Evolutionary conservation across 495 filamentous ascomycete species (phyloP), one percentile per base, ranked within the genome.

Genomic region (Podospora fimiseda): DNA sequence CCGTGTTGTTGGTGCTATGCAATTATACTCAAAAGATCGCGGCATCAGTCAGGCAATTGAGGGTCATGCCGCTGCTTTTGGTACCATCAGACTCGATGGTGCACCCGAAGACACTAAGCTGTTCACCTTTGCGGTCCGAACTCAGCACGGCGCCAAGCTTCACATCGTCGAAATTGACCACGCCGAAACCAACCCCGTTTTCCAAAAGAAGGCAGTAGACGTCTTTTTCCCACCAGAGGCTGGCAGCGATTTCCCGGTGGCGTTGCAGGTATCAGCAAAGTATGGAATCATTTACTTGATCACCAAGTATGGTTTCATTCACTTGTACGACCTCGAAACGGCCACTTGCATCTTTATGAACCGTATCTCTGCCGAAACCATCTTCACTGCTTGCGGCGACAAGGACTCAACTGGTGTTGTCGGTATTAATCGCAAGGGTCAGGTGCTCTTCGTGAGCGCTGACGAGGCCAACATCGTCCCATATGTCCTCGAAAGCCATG

Each of bases 261-360:
- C 94, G 7, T 93, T 99, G 80, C 93, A 99, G 71, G 84, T 99
- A 15, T 97, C 93, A 13, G 82, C 86, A 60, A 91, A 88, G 68
- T 99, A 97, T 74, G 90, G 89, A 60, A 78, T 99, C 62, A 87
- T 97, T 52, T 96, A 96, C 69, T 81, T 99, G 37, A 89, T 97
- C 50, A 99, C 93, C 15, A 99, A 99, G 67, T 99, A 96, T 65
- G 93, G 93, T 39, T 99, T 97, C 72, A 97, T 99, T 59, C 93
- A 99, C 69, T 80, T 99, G 9, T 97, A 97, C 69, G 93, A 99
- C 61, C 81, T 99, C 41, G 93, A 97, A 74, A 92, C 88, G 5
- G 93, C 88, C 30, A 89, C 88, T n/a, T 93, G 90, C 65, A 92
- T 99, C 64, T 99, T 96, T 81, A 95, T 99, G 91, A 97, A 99